Conservation (phyloP, 176 grass and related monocot genomes). For the Hyparrhenia diplandra region DNA sequence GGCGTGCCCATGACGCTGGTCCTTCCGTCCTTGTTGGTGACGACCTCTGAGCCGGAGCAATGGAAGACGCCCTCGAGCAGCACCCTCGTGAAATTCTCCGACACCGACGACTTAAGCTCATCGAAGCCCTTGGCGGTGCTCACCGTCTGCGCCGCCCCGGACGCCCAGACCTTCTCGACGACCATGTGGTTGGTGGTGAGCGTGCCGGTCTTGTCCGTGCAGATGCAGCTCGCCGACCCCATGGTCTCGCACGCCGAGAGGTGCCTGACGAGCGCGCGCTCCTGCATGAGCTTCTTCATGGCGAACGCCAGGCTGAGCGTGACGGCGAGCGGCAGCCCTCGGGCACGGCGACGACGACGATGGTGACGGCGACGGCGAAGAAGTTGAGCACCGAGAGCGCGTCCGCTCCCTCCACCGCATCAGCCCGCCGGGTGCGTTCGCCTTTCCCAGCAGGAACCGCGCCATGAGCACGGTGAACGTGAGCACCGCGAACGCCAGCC, state of each 20-base stretch:
- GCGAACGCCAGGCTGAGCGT: constrained; percentile 96
- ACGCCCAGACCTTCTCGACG: constrained; percentile 83
- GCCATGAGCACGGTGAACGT: constrained; percentile 80
- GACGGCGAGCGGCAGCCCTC: constrained; percentile 88
- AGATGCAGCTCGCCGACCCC: constrained; percentile 96
- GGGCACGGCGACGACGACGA: constrained; percentile 89
- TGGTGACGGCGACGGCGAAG: constrained; percentile 85
- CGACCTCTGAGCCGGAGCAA: constrained; percentile 79
- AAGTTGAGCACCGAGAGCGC: constrained; percentile 77
- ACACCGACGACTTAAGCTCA: constrained; percentile 38
- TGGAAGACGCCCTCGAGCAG: constrained; percentile 76
- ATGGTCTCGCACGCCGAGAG: constrained; percentile 97
- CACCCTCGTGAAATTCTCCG: constrained; percentile 48
- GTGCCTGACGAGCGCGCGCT: constrained; percentile 87
- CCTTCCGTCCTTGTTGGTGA: constrained; percentile 64
- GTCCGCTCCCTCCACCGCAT: constrained; percentile 49
- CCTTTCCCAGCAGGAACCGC: constrained; percentile 57
- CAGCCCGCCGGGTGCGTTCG: constrained; percentile 25
- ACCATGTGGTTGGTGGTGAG: constrained; percentile 97
- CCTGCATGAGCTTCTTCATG: constrained; percentile 94
- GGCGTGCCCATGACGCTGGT: constrained; percentile 77
- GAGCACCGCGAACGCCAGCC: constrained; percentile 66
- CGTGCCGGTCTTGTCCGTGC: constrained; percentile 93
- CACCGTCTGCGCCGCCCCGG: constrained; percentile 48
- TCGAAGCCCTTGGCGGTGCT: constrained; percentile 42